Evolutionary conservation across 257 asterid species (phyloP), one percentile per base, ranked within the genome.

Genomic region (Nicotiana paniculata): DNA sequence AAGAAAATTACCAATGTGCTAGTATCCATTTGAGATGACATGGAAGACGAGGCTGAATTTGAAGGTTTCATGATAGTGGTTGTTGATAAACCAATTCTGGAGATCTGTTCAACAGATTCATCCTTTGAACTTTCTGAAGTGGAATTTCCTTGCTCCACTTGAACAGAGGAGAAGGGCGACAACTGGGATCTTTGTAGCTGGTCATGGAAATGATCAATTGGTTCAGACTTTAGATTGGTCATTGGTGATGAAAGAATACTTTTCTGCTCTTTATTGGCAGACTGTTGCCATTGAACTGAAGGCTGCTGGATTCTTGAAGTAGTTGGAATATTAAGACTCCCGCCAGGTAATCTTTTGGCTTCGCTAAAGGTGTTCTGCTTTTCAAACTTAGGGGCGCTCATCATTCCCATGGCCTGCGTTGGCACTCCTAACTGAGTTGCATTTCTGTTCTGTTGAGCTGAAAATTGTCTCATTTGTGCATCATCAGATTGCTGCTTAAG

Each of bases 211-310:
- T 89, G 99, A 76, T 95, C 99, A 79, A 76, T 28, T 32, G 92
- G 92, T 87, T 95, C 97, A 82, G 87, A 93, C 87, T 95, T 95
- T 35, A 90, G 94, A 88, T 86, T 89, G 48, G 84, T 48, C 88
- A 79, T 74, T 46, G 97, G 89, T 35, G 93, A 84, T 58, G 88
- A 77, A 74, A 51, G 81, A 58, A 89, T 89, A 83, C 77, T 82
- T 88, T 83, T 90, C 77, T 84, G 90, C 76, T 91, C 93, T 76
- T 86, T 87, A 75, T 63, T 85, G 75, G 84, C 51, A 53, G 91
- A 77, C 35, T 88, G 77, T 68, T 86, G 85, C 92, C 90, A 86
- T 77, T 86, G 89, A 64, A 82, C 84, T 76, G 86, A 88, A 83
- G 86, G 87, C 83, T 89, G 93, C 62, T 81, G 90, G 83, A 86